Evolutionary conservation across 768 basidiomycete species (phyloP), one percentile per base, ranked within the genome.

Genomic region (Boletus coccyginus): DNA sequence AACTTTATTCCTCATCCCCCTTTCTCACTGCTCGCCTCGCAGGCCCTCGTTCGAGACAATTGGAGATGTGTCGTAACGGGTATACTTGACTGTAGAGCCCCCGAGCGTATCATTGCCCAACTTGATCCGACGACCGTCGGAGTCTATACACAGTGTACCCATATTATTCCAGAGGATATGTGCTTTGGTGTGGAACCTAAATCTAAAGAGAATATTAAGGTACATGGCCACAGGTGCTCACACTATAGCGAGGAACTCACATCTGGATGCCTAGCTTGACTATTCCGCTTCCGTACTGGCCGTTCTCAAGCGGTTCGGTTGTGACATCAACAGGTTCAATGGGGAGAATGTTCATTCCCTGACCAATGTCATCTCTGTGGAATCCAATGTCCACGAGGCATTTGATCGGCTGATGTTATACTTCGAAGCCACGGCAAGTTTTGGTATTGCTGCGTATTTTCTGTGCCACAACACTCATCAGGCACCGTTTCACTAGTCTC

Each of bases 41-140:
- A 74, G 75, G 73, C 76, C 46, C 63, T 75, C 19, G 51, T 70
- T 42, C 71, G 75, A 32, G 75, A 77, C 54, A 65, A 62, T 6
- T 73, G 57, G 61, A 69, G 63, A 45, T 77, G 75, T 53, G 59
- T 73, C 11, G 55, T 75, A 8, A 68, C 70, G 13, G 69, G 67
- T 46, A 21, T 33, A 21, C 59, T 66, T 46, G 74, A 75, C 24
- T 1, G 5, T 14, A 13, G 17, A 12, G 44, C 33, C 13, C 48
- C 45, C 7, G 3, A 16, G 7, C 11, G 21, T 32, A 21, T 45
- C 21, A n/a, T 31, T 1, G 54, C 17, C 41, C n/a, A 39, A 3
- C 3, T 36, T 12, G 50, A 48, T 12, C 14, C 24, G 14, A 41
- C 6, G 7, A 21, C 10, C 1, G 2, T 35, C 14, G 36, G 0